Conservation (phyloP, 2,329 filamentous ascomycete species). For the Penicillium expansum region DNA sequence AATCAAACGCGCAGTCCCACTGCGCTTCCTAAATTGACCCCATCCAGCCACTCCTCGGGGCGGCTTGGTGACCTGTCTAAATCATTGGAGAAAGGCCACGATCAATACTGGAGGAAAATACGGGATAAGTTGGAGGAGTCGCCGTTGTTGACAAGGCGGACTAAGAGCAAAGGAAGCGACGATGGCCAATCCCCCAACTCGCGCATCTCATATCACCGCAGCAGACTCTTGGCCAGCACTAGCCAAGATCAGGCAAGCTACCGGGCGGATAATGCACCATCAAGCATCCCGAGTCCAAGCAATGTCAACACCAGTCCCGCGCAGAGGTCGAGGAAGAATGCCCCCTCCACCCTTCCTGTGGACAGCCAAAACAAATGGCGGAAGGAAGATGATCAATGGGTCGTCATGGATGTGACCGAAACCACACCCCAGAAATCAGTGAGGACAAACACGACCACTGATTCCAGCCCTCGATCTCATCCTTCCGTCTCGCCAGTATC, state of each 20-base stretch:
- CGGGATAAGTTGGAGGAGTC: constrained; percentile 28
- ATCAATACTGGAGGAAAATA: constrained; percentile 31
- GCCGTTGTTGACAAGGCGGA: constrained; percentile 10
- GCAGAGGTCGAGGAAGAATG: constrained; percentile 18
- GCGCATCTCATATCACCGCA: constrained; percentile 21
- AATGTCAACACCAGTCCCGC: constrained; percentile 24
- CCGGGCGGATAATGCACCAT: constrained; percentile 35
- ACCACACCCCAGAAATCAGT: constrained; percentile 20
- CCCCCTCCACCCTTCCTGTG: background rate
- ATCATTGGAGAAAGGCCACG: constrained; percentile 22
- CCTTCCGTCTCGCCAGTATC: constrained; percentile 33
- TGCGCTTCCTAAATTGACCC: constrained; percentile 13
- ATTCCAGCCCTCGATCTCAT: constrained; percentile 30
- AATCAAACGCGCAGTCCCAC: constrained; percentile 17
- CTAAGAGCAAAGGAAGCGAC: constrained; percentile 23
- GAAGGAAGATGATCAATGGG: constrained; percentile 37
- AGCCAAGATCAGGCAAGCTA: constrained; percentile 4
- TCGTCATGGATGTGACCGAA: constrained; percentile 30
- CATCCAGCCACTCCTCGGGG: constrained; percentile 6
- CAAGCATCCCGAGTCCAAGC: constrained; percentile 39
- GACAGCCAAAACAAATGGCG: constrained; percentile 30
- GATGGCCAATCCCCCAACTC: constrained; percentile 20
- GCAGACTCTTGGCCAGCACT: constrained; percentile 12
- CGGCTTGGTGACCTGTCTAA: constrained; percentile 9
- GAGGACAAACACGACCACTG: constrained; percentile 20